phyloP scores from a whole-genome alignment of 2,329 filamentous ascomycete species.

The Colletotrichum aenigma region DNA sequence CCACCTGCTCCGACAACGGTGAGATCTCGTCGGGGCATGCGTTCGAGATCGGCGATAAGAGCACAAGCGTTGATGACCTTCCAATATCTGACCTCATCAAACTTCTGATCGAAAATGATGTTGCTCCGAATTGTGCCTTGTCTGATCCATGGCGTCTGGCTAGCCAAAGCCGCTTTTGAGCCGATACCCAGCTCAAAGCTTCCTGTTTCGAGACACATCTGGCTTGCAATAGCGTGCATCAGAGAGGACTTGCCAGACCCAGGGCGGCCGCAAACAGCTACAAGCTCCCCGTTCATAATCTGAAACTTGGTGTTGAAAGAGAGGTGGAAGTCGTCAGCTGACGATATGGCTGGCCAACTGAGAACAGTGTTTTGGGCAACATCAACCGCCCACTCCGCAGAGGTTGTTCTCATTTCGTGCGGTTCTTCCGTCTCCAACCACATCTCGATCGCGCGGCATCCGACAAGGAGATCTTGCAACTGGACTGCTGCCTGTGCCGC shows the following conservation, averaged over 20 bases:
- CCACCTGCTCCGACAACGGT: conserved; percentile 81
- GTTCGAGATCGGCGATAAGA: background rate
- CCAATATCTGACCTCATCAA: background rate
- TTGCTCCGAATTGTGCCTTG: background rate
- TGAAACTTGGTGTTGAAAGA: background rate
- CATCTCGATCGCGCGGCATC: background rate
- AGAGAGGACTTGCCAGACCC: background rate
- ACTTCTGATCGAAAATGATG: background rate
- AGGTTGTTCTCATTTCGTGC: background rate
- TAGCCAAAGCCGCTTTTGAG: background rate
- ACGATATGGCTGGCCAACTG: background rate
- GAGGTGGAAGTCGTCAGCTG: background rate
- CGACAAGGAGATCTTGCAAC: background rate
- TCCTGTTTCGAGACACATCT: background rate
- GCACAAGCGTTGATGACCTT: background rate
- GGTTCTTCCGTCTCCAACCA: background rate
- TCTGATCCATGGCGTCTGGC: background rate
- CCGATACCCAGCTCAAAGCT: background rate
- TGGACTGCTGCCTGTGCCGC: background rate
- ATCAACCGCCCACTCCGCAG: background rate
- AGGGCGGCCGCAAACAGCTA: background rate
- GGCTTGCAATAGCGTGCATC: background rate
- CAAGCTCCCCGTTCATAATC: background rate
- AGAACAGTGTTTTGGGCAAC: background rate
- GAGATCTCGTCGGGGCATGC: background rate